Percentiles rank a stretch among this genome's conserved stretches.
Evolutionary conservation across 129 eudicot species (phyloP).

Genomic region (Saposhnikovia divaricata): DNA sequence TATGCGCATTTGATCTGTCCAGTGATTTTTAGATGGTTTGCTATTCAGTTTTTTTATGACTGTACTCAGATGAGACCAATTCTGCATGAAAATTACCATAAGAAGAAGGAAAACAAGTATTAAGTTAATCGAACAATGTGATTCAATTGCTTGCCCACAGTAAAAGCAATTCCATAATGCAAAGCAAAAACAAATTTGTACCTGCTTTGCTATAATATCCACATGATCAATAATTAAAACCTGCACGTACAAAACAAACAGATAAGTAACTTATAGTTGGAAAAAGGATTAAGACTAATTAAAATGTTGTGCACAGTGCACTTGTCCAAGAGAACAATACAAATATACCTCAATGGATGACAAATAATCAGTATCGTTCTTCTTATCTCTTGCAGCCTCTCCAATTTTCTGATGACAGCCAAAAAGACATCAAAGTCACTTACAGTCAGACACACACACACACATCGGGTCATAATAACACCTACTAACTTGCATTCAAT

Average conservation of each 20-base stretch:
- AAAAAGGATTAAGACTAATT: neutral
- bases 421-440: conserved; percentile 4
- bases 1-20: conserved; percentile 82
- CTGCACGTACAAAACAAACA: conserved; percentile 31
- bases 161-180: neutral
- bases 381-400: conserved; percentile 70
- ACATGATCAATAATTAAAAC: conserved; percentile 86
- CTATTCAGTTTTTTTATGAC: conserved; percentile 66
- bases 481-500: neutral
- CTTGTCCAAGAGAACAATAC: neutral
- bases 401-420: conserved; percentile 61
- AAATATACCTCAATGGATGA: conserved; percentile 76
- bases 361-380: conserved; percentile 83
- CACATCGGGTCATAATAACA: neutral
- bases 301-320: neutral
- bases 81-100: conserved; percentile 36
- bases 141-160: neutral
- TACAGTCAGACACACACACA: neutral
- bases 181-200: conserved; percentile 8
- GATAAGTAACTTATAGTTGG: conserved; percentile 9
- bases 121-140: neutral
- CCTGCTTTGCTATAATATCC: conserved; percentile 94
- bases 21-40: conserved; percentile 69
- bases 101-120: neutral
- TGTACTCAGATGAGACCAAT: conserved; percentile 78